A percentile compares a stretch with the other conserved stretches of the same genome.
Evolutionary conservation across 1,139 yeast species (phyloP).

Genomic region (Diutina neorugosa): DNA sequence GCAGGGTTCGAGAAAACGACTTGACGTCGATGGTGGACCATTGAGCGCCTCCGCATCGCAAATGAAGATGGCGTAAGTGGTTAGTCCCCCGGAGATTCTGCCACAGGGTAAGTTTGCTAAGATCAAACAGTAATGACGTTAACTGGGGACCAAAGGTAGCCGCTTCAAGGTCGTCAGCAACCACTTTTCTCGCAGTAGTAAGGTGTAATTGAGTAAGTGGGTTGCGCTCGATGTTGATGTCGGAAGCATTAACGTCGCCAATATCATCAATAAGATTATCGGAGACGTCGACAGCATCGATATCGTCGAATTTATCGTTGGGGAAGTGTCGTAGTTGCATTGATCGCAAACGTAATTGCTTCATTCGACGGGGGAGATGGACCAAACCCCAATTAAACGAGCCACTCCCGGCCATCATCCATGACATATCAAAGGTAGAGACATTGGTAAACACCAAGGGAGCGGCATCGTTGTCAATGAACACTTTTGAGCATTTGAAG

Average conservation of each 20-base stretch:
- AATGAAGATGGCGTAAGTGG: neutral
- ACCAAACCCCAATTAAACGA: neutral
- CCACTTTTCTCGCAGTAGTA: neutral
- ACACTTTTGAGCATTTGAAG: neutral
- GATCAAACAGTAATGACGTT: neutral
- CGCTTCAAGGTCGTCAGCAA: neutral
- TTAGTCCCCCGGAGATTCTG: neutral
- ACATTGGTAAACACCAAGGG: neutral
- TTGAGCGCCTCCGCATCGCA: neutral
- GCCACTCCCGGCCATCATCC: neutral
- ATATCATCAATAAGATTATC: neutral
- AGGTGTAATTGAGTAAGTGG: neutral
- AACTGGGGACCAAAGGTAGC: neutral
- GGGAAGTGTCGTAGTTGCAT: neutral
- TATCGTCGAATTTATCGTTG: neutral
- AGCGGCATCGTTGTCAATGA: neutral
- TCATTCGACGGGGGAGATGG: neutral
- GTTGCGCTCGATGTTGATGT: neutral
- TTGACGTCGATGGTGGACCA: neutral
- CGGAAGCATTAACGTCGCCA: neutral
- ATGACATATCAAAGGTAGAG: neutral
- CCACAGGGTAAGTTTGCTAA: neutral
- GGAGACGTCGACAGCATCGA: neutral
- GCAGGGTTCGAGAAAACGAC: neutral
- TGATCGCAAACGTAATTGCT: neutral